These are phyloP conservation scores for Suillus alpinus DNA, from an alignment of 768 basidiomycete species.

Conservation along the genomic window DNA sequence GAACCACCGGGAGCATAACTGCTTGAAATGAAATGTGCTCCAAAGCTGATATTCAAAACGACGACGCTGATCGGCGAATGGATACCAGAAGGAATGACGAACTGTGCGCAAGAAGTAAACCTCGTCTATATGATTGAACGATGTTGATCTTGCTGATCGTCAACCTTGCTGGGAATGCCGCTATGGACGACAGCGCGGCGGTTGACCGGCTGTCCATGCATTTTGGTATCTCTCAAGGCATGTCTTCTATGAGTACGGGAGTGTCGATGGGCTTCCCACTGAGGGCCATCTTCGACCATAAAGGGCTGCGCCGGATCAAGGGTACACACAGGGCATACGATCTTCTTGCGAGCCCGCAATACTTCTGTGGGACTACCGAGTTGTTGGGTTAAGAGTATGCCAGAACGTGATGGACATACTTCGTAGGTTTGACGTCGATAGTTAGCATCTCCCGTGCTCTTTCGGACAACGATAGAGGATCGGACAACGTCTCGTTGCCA, in stretches of 20 bases:
- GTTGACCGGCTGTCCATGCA: not conserved
- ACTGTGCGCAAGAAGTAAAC: not conserved
- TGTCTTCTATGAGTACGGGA: slow-evolving; percentile 56
- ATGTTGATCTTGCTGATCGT: not conserved
- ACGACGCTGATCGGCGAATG: not conserved
- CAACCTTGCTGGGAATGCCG: not conserved
- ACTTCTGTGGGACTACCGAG: slow-evolving; percentile 52
- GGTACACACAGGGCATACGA: slow-evolving; percentile 65
- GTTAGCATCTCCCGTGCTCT: slow-evolving; percentile 52
- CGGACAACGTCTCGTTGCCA: slow-evolving; percentile 43
- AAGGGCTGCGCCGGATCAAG: slow-evolving; percentile 50
- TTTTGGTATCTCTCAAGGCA: slow-evolving; percentile 27
- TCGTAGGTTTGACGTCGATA: slow-evolving; percentile 41
- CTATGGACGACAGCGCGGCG: not conserved
- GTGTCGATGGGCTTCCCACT: slow-evolving; percentile 57
- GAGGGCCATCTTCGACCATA: slow-evolving; percentile 54
- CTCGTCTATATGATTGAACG: not conserved
- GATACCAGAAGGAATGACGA: not conserved
- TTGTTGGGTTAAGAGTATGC: slow-evolving; percentile 6
- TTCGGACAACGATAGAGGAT: slow-evolving; percentile 55
- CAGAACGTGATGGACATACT: slow-evolving; percentile 32
- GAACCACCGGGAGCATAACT: not conserved
- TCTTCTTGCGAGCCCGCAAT: slow-evolving; percentile 53
- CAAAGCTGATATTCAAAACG: not conserved
- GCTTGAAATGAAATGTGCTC: not conserved